Conservation (phyloP, 73 alveolate genomes). For the Breviolum minutum region DNA sequence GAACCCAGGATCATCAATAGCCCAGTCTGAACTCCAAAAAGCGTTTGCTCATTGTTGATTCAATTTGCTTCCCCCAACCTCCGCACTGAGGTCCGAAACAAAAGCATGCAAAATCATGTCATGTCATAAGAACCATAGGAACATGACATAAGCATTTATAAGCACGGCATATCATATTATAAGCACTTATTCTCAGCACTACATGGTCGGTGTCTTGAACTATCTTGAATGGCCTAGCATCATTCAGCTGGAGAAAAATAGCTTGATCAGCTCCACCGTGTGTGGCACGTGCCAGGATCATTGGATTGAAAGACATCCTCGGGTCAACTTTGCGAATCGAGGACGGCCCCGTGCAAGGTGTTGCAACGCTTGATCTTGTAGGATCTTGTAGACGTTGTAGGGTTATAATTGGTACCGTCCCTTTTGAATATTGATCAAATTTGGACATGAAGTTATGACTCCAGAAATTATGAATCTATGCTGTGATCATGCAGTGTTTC, state of each 20-base stretch:
- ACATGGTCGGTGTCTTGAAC: neutral
- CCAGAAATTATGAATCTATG: neutral
- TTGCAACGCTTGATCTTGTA: too few relatives aligned
- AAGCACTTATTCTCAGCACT: neutral
- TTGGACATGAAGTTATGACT: neutral
- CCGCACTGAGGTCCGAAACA: too few relatives aligned
- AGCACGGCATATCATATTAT: neutral
- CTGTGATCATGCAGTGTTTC: too few relatives aligned
- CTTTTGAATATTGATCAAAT: neutral
- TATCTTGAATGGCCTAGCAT: neutral
- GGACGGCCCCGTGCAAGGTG: too few relatives aligned
- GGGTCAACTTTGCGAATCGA: neutral
- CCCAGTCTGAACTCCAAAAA: too few relatives aligned
- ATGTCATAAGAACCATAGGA: neutral
- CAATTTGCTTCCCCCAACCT: too few relatives aligned
- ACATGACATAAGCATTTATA: neutral
- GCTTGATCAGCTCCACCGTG: neutral
- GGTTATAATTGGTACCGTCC: too few relatives aligned
- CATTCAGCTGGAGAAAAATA: neutral
- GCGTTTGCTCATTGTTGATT: too few relatives aligned
- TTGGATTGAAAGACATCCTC: conserved; percentile 23
- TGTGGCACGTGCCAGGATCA: conserved; percentile 2
- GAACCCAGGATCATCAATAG: too few relatives aligned
- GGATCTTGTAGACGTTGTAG: too few relatives aligned
- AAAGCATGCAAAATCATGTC: neutral